A percentile compares a stretch with the other conserved stretches of the same genome.
These are phyloP conservation scores for Suillus ampliporus DNA, from an alignment of 768 basidiomycete species.

Conservation along the genomic window DNA sequence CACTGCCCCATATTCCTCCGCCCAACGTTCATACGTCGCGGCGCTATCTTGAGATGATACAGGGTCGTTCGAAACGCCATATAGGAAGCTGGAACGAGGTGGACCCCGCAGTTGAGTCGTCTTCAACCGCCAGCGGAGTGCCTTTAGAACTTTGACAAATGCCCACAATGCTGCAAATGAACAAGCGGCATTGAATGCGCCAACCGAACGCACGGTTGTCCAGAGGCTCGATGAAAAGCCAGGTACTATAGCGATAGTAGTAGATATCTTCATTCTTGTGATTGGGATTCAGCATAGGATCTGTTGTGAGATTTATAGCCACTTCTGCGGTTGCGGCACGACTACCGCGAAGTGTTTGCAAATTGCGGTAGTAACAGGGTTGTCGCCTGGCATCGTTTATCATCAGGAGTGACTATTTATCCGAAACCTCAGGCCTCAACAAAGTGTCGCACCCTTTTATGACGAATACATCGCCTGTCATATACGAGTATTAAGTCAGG, in stretches of 20 bases:
- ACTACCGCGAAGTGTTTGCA: too few relatives aligned
- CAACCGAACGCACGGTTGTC: neutral
- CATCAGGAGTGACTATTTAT: too few relatives aligned
- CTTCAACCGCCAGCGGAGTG: conserved; percentile 15
- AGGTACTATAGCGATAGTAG: neutral
- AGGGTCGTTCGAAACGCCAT: conserved; percentile 43
- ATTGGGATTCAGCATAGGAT: too few relatives aligned
- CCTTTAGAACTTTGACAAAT: conserved; percentile 12
- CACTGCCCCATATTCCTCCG: conserved; percentile 48
- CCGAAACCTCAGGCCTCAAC: too few relatives aligned
- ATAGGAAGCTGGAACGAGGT: conserved; percentile 44
- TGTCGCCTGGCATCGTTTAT: too few relatives aligned
- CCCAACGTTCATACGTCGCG: conserved; percentile 49
- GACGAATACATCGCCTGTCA: too few relatives aligned
- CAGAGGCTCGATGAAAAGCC: neutral
- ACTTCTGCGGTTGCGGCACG: too few relatives aligned
- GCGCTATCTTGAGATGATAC: conserved; percentile 35
- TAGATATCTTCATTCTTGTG: too few relatives aligned
- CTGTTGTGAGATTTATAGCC: too few relatives aligned
- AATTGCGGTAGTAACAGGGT: too few relatives aligned
- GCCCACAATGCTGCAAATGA: conserved; percentile 1
- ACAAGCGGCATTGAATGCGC: neutral
- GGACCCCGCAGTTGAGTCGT: conserved; percentile 50
- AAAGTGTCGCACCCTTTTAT: too few relatives aligned
- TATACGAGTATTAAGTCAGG: too few relatives aligned